Conservation (phyloP, 2,329 filamentous ascomycete genomes). For the Aspergillus quadricinctus region DNA sequence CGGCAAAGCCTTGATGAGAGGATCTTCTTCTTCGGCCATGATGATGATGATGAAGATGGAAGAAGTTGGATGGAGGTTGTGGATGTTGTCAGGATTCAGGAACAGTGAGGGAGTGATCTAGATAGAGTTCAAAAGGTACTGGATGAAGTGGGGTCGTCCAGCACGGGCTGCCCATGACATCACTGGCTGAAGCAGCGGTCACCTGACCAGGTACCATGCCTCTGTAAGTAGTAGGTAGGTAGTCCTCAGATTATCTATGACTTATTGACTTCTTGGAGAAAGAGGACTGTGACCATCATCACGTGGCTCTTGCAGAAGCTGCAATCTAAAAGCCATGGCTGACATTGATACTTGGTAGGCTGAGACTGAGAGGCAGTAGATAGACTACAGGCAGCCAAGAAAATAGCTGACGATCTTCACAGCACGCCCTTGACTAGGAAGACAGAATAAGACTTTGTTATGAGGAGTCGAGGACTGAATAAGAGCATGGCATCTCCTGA, state of each 20-base stretch:
- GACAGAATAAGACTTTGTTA: not conserved
- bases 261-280: no score
- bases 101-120: not conserved
- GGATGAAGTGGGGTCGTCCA: not conserved
- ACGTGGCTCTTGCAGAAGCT: not conserved
- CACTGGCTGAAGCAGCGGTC: not conserved
- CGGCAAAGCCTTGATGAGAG: constrained; percentile 56
- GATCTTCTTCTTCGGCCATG: constrained; percentile 38
- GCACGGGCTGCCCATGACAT: not conserved
- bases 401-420: not conserved
- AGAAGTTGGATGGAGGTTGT: not conserved
- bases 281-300: no score
- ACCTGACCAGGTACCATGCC: not conserved
- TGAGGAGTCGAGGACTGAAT: not conserved
- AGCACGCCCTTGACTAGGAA: not conserved
- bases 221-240: not conserved
- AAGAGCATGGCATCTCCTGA: not conserved
- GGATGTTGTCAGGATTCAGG: not conserved
- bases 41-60: not conserved
- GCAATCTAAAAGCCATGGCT: not conserved
- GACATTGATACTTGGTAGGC: not conserved
- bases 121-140: not conserved
- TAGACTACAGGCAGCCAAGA: not conserved
- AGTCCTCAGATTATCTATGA: not conserved
- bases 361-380: not conserved